These are phyloP conservation scores for Isochrysis galbana DNA, from an alignment of 78 protist genomes.

Conservation along the genomic window DNA sequence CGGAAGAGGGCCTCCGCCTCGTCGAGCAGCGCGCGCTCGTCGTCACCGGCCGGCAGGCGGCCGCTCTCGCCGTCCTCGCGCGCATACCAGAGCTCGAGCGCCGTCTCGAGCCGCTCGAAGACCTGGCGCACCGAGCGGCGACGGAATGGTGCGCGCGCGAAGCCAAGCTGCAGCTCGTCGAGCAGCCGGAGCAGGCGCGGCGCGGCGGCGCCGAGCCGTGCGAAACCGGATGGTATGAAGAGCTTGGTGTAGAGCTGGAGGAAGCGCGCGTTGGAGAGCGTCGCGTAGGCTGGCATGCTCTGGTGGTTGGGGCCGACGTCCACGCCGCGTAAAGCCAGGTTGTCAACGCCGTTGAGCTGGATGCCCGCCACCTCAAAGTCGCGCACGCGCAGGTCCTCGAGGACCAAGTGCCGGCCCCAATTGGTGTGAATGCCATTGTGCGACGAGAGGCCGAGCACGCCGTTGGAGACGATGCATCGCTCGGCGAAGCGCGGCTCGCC, in stretches of 20 bases:
- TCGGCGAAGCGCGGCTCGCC: no score
- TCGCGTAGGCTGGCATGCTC: neutral
- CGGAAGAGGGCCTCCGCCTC: no score
- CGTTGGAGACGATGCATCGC: neutral
- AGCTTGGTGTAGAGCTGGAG: neutral
- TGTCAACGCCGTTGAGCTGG: neutral
- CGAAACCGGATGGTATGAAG: neutral
- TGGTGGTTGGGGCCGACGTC: neutral
- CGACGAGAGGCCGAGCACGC: neutral
- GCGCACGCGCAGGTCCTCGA: neutral
- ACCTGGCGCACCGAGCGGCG: no score
- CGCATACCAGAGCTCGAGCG: no score
- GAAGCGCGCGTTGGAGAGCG: neutral
- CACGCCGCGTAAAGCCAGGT: neutral
- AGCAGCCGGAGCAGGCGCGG: no score
- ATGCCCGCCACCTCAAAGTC: neutral
- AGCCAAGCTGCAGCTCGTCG: no score
- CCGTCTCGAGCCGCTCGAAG: no score
- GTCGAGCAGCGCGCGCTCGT: no score
- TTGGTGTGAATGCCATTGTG: neutral
- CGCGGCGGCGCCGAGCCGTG: neutral
- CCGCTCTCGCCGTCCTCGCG: no score
- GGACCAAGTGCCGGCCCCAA: neutral
- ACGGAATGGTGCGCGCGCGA: no score
- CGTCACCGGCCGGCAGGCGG: no score